phyloP scores from a whole-genome alignment of 495 filamentous ascomycete species.

The Darksidea phi region DNA sequence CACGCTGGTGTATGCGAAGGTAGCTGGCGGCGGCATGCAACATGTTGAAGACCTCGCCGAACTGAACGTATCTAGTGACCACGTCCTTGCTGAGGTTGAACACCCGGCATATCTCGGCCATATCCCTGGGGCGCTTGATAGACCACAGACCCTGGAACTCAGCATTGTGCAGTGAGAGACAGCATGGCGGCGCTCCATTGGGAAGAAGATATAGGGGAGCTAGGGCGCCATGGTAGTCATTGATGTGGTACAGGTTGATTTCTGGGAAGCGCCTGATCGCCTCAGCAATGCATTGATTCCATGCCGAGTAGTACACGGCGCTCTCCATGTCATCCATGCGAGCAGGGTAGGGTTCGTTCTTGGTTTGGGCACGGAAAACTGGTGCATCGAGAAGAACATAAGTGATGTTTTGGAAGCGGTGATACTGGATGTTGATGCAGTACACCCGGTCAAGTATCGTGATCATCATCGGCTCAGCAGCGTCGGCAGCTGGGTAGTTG shows the following conservation, averaged over 20 bases:
- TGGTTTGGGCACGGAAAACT: conserved; percentile 68
- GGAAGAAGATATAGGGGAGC: conserved; percentile 71
- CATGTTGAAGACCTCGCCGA: conserved; percentile 69
- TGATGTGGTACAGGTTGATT: conserved; percentile 74
- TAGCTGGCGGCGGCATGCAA: conserved; percentile 72
- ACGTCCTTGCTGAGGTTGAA: conserved; percentile 60
- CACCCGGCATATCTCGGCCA: conserved; percentile 67
- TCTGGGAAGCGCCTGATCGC: conserved; percentile 57
- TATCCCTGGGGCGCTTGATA: conserved; percentile 67
- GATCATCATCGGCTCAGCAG: conserved; percentile 62
- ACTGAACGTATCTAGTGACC: conserved; percentile 62
- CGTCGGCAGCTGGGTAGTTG: conserved; percentile 61
- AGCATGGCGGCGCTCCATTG: conserved; percentile 56
- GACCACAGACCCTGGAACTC: conserved; percentile 76
- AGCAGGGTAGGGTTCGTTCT: conserved; percentile 65
- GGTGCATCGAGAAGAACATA: conserved; percentile 70
- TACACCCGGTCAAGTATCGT: conserved; percentile 65
- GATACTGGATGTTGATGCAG: conserved; percentile 65
- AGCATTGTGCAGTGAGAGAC: conserved; percentile 64
- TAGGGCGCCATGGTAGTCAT: conserved; percentile 75
- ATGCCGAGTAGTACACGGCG: conserved; percentile 71
- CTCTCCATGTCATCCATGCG: conserved; percentile 74
- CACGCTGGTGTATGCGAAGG: conserved; percentile 70
- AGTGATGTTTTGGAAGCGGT: conserved; percentile 65
- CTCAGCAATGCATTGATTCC: conserved; percentile 70